A percentile compares a stretch with the other conserved stretches of the same genome.
Evolutionary conservation across 1,139 yeast genomes (phyloP).

Genomic region (Yamadazyma sp.): DNA sequence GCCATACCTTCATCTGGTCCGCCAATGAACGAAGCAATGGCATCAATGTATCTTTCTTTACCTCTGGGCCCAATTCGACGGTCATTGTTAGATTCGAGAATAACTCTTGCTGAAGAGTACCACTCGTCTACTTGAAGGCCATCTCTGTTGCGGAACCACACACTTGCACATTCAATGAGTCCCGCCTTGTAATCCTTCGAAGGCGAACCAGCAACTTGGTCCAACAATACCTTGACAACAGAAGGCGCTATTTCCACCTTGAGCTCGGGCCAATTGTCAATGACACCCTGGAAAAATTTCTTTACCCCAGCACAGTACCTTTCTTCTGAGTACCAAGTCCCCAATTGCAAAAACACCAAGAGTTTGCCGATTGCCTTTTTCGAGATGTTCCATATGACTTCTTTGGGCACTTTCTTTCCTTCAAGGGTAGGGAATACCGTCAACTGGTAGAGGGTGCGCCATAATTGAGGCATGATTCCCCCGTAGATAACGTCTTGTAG

Average conservation of each 20-base stretch:
- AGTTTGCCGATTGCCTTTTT: conserved; percentile 41
- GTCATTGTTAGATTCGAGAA: not conserved
- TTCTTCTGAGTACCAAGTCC: conserved; percentile 54
- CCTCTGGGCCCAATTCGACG: not conserved
- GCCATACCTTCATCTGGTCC: not conserved
- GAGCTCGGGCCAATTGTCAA: conserved; percentile 3
- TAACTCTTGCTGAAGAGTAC: not conserved
- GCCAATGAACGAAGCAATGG: not conserved
- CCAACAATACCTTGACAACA: not conserved
- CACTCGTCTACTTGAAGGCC: no score
- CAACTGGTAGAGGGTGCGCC: conserved; percentile 46
- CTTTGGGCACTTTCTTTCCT: conserved; percentile 31
- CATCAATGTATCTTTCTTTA: not conserved
- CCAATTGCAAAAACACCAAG: conserved; percentile 46
- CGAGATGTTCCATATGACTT: conserved; percentile 55
- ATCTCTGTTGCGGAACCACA: no score
- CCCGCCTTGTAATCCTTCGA: conserved; percentile 20
- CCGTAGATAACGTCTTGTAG: conserved; percentile 41
- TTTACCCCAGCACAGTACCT: conserved; percentile 39
- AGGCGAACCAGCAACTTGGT: not conserved
- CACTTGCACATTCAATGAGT: conserved; percentile 22
- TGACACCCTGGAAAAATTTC: conserved; percentile 23
- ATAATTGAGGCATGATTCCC: conserved; percentile 44
- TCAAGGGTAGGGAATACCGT: conserved; percentile 29
- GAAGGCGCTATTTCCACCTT: not conserved